A percentile compares a stretch with the other conserved stretches of the same genome.
phyloP scores from a whole-genome alignment of 1,284 basidiomycete species.

The Apiotrichum veenhuisii region DNA sequence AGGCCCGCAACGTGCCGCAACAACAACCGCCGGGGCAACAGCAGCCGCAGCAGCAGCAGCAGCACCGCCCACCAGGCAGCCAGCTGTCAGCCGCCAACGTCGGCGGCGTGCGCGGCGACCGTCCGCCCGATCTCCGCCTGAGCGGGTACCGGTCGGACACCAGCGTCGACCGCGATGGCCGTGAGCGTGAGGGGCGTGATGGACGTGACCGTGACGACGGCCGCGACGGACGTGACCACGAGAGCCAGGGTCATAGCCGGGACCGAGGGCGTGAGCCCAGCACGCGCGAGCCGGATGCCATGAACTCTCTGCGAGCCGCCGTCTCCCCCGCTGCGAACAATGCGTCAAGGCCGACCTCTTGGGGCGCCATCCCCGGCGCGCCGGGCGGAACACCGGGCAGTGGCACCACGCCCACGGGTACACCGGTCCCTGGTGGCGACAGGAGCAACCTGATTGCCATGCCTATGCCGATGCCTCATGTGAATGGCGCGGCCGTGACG shows the following conservation, averaged over 20 bases:
- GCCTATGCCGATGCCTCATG: slow-evolving; percentile 14
- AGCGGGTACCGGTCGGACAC: slow-evolving; percentile 26
- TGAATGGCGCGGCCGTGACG: slow-evolving; percentile 11
- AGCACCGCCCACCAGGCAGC: neutral
- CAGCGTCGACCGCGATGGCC: slow-evolving; percentile 7
- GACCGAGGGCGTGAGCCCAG: neutral
- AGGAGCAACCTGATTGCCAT: slow-evolving; percentile 3
- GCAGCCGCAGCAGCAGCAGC: neutral
- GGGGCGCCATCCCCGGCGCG: neutral
- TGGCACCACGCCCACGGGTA: slow-evolving; percentile 1
- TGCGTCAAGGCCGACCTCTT: slow-evolving; percentile 12
- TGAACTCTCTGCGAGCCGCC: neutral
- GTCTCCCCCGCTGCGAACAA: neutral
- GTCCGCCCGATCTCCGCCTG: slow-evolving; percentile 24
- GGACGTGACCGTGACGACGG: too few relatives aligned
- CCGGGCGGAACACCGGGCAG: neutral
- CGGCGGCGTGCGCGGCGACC: slow-evolving; percentile 5
- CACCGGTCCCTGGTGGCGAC: neutral
- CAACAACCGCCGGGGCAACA: too few relatives aligned
- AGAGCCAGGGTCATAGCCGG: neutral
- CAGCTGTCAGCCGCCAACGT: slow-evolving; percentile 1
- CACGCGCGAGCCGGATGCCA: neutral
- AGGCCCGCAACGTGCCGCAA: slow-evolving; percentile 15
- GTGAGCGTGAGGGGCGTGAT: neutral
- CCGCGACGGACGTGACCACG: neutral